Conservation (phyloP, 352 stramenopile genomes). For the Pythium folliculosum region DNA sequence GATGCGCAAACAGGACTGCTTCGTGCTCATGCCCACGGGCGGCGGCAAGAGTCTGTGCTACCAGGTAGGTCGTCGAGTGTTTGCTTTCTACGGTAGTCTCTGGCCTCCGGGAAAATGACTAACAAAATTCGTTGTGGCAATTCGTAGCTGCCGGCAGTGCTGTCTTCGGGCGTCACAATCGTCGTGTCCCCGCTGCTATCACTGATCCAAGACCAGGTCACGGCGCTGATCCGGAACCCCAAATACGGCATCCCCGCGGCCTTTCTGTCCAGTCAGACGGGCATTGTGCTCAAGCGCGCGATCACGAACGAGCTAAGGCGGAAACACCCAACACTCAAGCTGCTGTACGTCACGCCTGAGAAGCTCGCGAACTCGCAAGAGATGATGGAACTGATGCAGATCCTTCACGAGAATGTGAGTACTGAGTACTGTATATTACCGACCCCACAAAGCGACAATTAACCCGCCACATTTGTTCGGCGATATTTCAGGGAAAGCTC, state of each 20-base stretch:
- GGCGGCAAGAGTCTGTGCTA: slow-evolving; percentile 93
- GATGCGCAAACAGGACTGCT: slow-evolving; percentile 88
- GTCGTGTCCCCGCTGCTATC: slow-evolving; percentile 94
- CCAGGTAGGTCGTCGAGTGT: slow-evolving; percentile 52
- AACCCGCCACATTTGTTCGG: neutral
- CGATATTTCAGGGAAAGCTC: slow-evolving; percentile 58
- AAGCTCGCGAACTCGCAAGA: slow-evolving; percentile 85
- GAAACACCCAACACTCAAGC: slow-evolving; percentile 60
- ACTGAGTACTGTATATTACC: slow-evolving; percentile 16
- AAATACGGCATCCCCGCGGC: slow-evolving; percentile 62
- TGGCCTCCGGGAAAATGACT: too few relatives aligned
- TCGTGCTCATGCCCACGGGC: slow-evolving; percentile 95
- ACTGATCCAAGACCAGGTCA: slow-evolving; percentile 95
- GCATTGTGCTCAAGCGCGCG: slow-evolving; percentile 55
- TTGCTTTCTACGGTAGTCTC: neutral
- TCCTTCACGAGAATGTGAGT: slow-evolving; percentile 39
- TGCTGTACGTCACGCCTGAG: slow-evolving; percentile 96
- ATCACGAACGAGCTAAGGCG: slow-evolving; percentile 87
- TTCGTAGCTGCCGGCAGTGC: slow-evolving; percentile 49
- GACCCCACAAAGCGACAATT: too few relatives aligned
- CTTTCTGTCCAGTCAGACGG: slow-evolving; percentile 79
- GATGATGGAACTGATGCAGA: slow-evolving; percentile 69
- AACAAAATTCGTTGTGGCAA: too few relatives aligned
- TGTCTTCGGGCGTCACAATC: slow-evolving; percentile 85
- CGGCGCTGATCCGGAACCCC: slow-evolving; percentile 66